These are phyloP conservation scores for Cardamine occulta DNA, from an alignment of 345 rosid species.

Conservation along the genomic window DNA sequence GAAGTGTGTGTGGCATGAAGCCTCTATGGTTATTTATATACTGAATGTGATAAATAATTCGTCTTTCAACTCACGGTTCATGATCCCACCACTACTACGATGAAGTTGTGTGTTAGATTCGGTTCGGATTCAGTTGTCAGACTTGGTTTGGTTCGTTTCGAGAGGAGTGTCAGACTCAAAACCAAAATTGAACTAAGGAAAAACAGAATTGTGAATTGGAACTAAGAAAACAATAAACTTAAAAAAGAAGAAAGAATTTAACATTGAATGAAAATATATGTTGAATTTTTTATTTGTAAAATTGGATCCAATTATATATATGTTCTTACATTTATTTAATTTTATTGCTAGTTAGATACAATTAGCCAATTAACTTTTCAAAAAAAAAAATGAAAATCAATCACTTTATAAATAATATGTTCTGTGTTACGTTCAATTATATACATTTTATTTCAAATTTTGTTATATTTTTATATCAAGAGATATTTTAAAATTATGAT, in stretches of 20 bases:
- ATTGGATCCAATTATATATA: background rate
- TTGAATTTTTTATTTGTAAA: background rate
- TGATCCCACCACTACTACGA: background rate
- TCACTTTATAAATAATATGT: background rate
- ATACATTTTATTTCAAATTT: background rate
- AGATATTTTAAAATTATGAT: background rate
- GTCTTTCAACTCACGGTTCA: conserved; percentile 8
- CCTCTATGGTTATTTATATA: background rate
- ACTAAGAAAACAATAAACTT: too few relatives aligned
- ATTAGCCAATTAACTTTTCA: background rate
- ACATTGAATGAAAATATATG: background rate
- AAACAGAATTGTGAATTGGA: too few relatives aligned
- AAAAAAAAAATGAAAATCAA: background rate
- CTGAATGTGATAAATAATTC: background rate
- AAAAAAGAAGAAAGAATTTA: background rate
- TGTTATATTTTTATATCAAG: background rate
- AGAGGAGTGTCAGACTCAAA: conserved; percentile 4
- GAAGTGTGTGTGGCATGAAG: conserved; percentile 5
- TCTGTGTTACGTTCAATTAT: background rate
- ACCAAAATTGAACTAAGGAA: background rate
- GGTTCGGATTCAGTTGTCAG: background rate
- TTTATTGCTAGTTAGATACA: background rate
- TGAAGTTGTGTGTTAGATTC: background rate
- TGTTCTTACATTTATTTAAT: background rate
- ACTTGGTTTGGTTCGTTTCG: background rate